phyloP scores from a whole-genome alignment of 352 stramenopile species.

The Phytophthora melonis region DNA sequence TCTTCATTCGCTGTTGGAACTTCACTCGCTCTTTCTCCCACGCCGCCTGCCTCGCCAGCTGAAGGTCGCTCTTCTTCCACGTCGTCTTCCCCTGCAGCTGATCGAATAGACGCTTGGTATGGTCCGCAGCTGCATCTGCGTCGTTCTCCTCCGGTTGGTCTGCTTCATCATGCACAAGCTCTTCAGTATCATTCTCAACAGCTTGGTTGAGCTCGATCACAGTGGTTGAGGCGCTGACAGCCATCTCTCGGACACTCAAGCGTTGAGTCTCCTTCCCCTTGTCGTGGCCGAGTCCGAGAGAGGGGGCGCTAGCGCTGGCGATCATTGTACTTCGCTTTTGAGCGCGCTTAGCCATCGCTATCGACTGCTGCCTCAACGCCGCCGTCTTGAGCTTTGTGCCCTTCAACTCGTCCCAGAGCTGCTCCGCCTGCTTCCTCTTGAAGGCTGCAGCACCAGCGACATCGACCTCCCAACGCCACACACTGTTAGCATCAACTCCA shows the following conservation, averaged over 20 bases:
- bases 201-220: slow-evolving; percentile 21
- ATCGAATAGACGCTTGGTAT: slow-evolving; percentile 63
- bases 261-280: slow-evolving; percentile 7
- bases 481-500: background rate
- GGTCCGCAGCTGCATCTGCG: background rate
- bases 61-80: slow-evolving; percentile 82
- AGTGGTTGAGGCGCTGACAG: slow-evolving; percentile 24
- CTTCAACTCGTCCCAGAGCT: slow-evolving; percentile 73
- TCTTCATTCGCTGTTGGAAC: slow-evolving; percentile 80
- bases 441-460: slow-evolving; percentile 35
- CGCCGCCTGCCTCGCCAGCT: slow-evolving; percentile 66
- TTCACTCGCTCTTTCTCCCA: slow-evolving; percentile 75
- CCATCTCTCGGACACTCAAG: slow-evolving; percentile 14
- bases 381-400: slow-evolving; percentile 49
- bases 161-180: slow-evolving; percentile 3
- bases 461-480: slow-evolving; percentile 69
- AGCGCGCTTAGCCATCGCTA: slow-evolving; percentile 28
- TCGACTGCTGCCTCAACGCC: slow-evolving; percentile 30
- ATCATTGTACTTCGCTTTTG: slow-evolving; percentile 32
- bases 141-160: slow-evolving; percentile 25
- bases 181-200: background rate
- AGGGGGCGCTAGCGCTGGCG: slow-evolving; percentile 37
- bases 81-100: slow-evolving; percentile 73
- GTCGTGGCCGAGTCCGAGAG: slow-evolving; percentile 30
- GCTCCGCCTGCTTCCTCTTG: slow-evolving; percentile 61